phyloP scores from a whole-genome alignment of 2,329 filamentous ascomycete species.

The Cytospora piceae region DNA sequence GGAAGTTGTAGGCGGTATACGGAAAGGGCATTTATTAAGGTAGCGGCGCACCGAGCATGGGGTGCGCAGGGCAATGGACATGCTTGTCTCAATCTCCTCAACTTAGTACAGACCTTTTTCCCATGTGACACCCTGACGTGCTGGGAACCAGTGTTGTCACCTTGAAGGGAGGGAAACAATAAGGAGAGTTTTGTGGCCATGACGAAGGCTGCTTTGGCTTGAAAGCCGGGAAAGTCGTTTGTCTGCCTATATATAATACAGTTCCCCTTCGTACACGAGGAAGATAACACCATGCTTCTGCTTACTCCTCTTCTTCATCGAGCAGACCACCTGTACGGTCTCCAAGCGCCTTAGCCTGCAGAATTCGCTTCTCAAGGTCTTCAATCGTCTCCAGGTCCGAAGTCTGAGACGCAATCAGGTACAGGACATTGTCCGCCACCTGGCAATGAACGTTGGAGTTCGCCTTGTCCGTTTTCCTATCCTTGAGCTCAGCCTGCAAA shows the following conservation, averaged over 20 bases:
- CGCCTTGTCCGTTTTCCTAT: constrained; percentile 32
- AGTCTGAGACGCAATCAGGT: constrained; percentile 60
- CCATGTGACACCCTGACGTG: too few species aligned
- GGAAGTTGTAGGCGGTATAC: neutral
- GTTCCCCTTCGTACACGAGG: neutral
- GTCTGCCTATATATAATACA: neutral
- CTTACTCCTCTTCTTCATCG: neutral
- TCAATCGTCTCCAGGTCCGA: neutral
- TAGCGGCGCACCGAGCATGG: neutral
- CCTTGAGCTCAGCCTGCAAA: constrained; percentile 45
- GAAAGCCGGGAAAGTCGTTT: neutral
- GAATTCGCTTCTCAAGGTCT: constrained; percentile 9
- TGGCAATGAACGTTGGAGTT: constrained; percentile 57
- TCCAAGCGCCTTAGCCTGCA: neutral
- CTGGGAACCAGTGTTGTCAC: neutral
- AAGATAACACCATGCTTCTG: neutral
- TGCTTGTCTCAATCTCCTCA: neutral
- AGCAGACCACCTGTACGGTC: neutral
- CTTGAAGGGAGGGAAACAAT: neutral
- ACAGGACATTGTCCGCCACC: constrained; percentile 61
- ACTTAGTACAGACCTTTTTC: neutral
- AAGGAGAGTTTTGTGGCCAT: neutral
- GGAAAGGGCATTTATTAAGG: neutral
- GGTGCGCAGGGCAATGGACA: too few species aligned
- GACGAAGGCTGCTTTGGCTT: neutral